Evolutionary conservation across 1,284 basidiomycete species (phyloP).

Genomic region (Sphaerobolus stellatus): DNA sequence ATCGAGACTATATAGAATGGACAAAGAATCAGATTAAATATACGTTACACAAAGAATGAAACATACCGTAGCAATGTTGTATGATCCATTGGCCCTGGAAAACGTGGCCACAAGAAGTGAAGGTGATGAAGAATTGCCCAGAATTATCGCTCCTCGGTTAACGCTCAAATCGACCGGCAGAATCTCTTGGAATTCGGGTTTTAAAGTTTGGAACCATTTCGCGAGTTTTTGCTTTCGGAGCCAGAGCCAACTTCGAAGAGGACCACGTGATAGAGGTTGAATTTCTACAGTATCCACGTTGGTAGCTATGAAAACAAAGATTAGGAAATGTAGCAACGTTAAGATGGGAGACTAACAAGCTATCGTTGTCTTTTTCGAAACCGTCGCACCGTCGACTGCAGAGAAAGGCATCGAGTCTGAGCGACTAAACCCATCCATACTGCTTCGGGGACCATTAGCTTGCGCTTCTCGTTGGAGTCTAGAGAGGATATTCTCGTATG

Average conservation of each 20-base stretch:
- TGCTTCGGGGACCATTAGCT: too few relatives aligned
- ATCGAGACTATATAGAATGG: conserved; percentile 66
- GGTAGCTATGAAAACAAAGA: background rate
- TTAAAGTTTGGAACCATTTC: conserved; percentile 63
- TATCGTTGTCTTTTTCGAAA: background rate
- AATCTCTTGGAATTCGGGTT: conserved; percentile 71
- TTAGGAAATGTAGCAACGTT: too few relatives aligned
- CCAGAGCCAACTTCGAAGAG: too few relatives aligned
- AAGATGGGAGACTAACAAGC: background rate
- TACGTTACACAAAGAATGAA: background rate
- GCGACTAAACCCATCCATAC: background rate
- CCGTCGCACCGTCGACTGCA: background rate
- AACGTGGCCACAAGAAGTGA: conserved; percentile 81
- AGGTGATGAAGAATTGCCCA: conserved; percentile 83
- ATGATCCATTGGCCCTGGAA: conserved; percentile 68
- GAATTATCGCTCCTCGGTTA: conserved; percentile 72
- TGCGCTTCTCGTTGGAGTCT: conserved; percentile 66
- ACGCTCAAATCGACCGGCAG: conserved; percentile 78
- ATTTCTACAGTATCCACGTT: too few relatives aligned
- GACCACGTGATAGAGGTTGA: too few relatives aligned
- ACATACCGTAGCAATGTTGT: conserved; percentile 71
- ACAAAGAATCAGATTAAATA: background rate
- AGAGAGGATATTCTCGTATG: conserved; percentile 82
- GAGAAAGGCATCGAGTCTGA: background rate
- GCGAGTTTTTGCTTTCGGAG: conserved; percentile 1